Evolutionary conservation across 306 rosid species (phyloP), one percentile per base, ranked within the genome.

Genomic region (Prunus davidiana): DNA sequence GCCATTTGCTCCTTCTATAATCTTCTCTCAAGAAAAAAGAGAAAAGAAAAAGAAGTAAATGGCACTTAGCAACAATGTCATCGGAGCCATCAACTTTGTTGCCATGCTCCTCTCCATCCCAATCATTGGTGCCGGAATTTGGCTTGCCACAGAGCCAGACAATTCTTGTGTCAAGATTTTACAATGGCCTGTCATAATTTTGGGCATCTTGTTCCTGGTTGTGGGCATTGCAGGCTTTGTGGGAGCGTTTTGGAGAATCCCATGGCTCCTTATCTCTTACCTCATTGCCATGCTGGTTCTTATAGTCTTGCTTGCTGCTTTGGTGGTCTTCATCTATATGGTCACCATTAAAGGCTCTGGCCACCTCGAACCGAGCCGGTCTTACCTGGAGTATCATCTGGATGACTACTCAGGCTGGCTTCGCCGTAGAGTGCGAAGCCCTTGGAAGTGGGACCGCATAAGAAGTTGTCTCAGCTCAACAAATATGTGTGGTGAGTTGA

Each of bases 141-240:
- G 99, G 99, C 91, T 95, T 8, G 72, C 84, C 32, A 83, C 89
- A 18, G 89, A 80, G 67, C 83, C 94, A 1, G 99, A 96, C 60
- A 79, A 92, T 67, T 63, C 96, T 5, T 95, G 99, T 7, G 84
- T 92, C 10, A 85, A 91, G 64, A 83, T 88, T 32, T 82, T 95
- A 2, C 99, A 92, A 77, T 95, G 99, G 99, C 99, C 97, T 0
- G 80, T 92, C 6, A 92, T 95, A 45, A 83, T 91, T 46, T 78
- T 95, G 0, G 99, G 97, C 0, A 83, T 95, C 28, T 68, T 91
- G 11, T 79, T 95, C 50, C 43, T 95, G 30, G 50, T 87, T 0
- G 97, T 89, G 20, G 89, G 88, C 7, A 81, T 95, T 0, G 91
- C 97, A 0, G 99, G 99, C 5, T 85, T 89, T 72, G 79, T 95